These are phyloP conservation scores for Pneumocystis murina DNA, from an alignment of 1,139 yeast genomes.

Conservation along the genomic window DNA sequence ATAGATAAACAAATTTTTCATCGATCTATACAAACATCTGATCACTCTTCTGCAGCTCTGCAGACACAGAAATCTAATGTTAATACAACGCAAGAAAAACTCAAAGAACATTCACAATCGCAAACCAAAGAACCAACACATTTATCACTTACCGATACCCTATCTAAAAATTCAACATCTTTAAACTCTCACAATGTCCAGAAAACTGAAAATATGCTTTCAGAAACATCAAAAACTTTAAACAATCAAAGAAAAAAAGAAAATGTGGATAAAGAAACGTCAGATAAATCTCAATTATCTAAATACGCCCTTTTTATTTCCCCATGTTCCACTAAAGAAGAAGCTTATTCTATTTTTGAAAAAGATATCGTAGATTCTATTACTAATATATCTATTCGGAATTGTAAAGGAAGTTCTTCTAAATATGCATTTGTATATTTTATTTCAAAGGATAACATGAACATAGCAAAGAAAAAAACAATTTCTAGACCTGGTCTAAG, in stretches of 20 bases:
- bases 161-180: neutral
- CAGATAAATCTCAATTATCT: neutral
- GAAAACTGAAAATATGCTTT: neutral
- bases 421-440: neutral
- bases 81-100: neutral
- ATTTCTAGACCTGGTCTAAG: neutral
- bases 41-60: neutral
- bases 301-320: neutral
- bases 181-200: neutral
- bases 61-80: neutral
- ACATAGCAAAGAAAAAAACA: neutral
- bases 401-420: neutral
- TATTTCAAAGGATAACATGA: neutral
- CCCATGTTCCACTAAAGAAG: neutral
- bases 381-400: neutral
- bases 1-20: constrained; percentile 7
- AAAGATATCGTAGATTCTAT: neutral
- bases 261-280: neutral
- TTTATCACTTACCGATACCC: neutral
- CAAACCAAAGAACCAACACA: neutral
- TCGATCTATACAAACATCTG: neutral
- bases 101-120: neutral
- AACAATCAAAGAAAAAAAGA: neutral
- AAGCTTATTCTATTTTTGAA: neutral
- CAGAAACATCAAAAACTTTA: neutral